These are phyloP conservation scores for Stellera chamaejasme DNA, from an alignment of 345 rosid species.

Conservation along the genomic window DNA sequence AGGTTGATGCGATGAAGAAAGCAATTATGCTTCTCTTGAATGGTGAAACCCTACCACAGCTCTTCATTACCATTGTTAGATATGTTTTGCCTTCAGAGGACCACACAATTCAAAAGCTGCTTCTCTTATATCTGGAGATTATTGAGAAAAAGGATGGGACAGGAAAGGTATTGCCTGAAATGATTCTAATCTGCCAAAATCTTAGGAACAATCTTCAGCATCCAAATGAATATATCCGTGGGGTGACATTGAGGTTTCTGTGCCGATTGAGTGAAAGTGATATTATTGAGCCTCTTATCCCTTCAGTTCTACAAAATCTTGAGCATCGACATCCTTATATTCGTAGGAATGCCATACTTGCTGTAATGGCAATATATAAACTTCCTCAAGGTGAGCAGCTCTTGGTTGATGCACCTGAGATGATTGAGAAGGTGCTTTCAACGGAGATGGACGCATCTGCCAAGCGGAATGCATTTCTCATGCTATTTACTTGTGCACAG, in stretches of 20 bases:
- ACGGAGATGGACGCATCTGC: constrained; percentile 54
- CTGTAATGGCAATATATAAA: constrained; percentile 18
- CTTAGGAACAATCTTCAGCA: constrained; percentile 94
- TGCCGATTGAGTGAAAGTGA: constrained; percentile 17
- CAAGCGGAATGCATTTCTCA: constrained; percentile 58
- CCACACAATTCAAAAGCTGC: constrained; percentile 85
- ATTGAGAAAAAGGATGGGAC: constrained; percentile 76
- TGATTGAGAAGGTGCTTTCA: constrained; percentile 54
- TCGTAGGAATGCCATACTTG: constrained; percentile 19
- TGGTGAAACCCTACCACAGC: constrained; percentile 91
- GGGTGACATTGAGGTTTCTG: constrained; percentile 65
- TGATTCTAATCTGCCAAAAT: constrained; percentile 93
- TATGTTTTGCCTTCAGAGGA: constrained; percentile 91
- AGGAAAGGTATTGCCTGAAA: constrained; percentile 82
- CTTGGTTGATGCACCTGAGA: constrained; percentile 56
- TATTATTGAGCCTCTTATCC: constrained; percentile 51
- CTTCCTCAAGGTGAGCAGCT: constrained; percentile 65
- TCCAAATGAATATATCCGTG: constrained; percentile 92
- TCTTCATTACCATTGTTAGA: constrained; percentile 87
- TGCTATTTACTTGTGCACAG: constrained; percentile 58
- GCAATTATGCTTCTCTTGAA: constrained; percentile 86
- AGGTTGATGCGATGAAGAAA: constrained; percentile 81
- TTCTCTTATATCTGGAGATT: constrained; percentile 80
- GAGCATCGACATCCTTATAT: constrained; percentile 29
- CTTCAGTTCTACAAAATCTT: constrained; percentile 60